Conservation (phyloP, 1,284 basidiomycete species). For the Ganoderma sinense region DNA sequence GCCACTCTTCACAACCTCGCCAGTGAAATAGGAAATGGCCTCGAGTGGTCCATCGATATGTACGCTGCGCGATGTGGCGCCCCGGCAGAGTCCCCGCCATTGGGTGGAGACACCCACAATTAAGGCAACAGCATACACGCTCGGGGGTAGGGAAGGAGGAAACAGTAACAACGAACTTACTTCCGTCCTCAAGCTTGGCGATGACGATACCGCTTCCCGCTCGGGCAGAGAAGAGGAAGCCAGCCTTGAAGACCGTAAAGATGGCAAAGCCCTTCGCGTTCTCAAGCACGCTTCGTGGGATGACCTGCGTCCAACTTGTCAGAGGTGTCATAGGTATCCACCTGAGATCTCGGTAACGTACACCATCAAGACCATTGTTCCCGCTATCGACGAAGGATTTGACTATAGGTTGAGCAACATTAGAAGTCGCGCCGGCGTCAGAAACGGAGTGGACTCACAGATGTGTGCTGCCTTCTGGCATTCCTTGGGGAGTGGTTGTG, state of each 20-base stretch:
- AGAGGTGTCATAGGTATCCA: constrained; percentile 8
- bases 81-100: neutral
- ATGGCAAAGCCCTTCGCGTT: constrained; percentile 88
- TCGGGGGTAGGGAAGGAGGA: neutral
- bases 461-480: constrained; percentile 80
- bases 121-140: constrained; percentile 2
- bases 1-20: neutral
- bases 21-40: neutral
- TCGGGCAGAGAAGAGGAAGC: constrained; percentile 79
- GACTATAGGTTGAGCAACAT: constrained; percentile 50
- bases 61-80: neutral
- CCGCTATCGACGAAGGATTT: constrained; percentile 75
- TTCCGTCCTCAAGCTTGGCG: constrained; percentile 83
- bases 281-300: constrained; percentile 72
- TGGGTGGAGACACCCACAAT: too few relatives aligned
- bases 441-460: constrained; percentile 51
- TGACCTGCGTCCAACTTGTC: constrained; percentile 49
- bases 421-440: neutral
- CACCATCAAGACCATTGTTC: constrained; percentile 79
- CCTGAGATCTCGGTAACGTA: constrained; percentile 33
- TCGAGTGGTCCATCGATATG: neutral
- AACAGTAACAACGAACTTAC: constrained; percentile 53
- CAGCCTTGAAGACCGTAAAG: constrained; percentile 83
- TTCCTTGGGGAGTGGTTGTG: constrained; percentile 77
- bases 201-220: constrained; percentile 95